Percentiles rank a stretch among this genome's conserved stretches.
These are phyloP conservation scores for Teunomyces kruisii DNA, from an alignment of 805 yeast species.

Conservation along the genomic window DNA sequence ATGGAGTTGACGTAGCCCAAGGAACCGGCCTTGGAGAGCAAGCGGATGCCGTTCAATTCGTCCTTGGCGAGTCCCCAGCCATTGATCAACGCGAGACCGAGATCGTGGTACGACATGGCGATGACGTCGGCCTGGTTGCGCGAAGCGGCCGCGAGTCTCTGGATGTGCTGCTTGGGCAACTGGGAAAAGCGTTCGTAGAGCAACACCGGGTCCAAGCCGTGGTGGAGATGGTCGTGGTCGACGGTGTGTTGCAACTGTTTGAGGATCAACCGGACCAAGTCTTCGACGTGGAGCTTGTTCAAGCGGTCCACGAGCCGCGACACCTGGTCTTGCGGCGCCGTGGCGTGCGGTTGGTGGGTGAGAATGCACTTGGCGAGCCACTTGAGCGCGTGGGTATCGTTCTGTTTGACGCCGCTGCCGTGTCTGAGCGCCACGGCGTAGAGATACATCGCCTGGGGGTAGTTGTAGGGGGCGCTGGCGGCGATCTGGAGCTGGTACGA, in stretches of 20 bases:
- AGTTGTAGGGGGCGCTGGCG: constrained; percentile 57
- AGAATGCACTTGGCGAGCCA: constrained; percentile 58
- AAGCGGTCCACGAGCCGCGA: constrained; percentile 23
- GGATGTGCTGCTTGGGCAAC: constrained; percentile 22
- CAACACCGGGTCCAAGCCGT: constrained; percentile 12
- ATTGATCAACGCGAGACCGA: constrained; percentile 55
- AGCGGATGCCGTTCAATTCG: constrained; percentile 56
- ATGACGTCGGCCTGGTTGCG: constrained; percentile 41
- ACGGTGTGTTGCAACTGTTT: constrained; percentile 21
- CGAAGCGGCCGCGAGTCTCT: constrained; percentile 30
- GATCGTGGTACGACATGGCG: constrained; percentile 56
- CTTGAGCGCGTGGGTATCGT: constrained; percentile 51
- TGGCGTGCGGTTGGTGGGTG: constrained; percentile 9
- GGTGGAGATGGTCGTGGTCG: constrained; percentile 26
- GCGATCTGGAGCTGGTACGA: constrained; percentile 66
- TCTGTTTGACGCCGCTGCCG: constrained; percentile 67
- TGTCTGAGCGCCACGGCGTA: constrained; percentile 66
- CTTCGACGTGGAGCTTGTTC: constrained; percentile 26
- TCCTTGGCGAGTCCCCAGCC: constrained; percentile 59
- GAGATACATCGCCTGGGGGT: constrained; percentile 59
- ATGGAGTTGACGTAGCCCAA: constrained; percentile 69
- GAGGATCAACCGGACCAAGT: constrained; percentile 24
- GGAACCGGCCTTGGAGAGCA: constrained; percentile 63
- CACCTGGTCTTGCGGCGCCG: constrained; percentile 8
- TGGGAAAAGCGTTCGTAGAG: constrained; percentile 24